Conservation (phyloP, 2,329 filamentous ascomycete species). For the Ramichloridium luteum region DNA sequence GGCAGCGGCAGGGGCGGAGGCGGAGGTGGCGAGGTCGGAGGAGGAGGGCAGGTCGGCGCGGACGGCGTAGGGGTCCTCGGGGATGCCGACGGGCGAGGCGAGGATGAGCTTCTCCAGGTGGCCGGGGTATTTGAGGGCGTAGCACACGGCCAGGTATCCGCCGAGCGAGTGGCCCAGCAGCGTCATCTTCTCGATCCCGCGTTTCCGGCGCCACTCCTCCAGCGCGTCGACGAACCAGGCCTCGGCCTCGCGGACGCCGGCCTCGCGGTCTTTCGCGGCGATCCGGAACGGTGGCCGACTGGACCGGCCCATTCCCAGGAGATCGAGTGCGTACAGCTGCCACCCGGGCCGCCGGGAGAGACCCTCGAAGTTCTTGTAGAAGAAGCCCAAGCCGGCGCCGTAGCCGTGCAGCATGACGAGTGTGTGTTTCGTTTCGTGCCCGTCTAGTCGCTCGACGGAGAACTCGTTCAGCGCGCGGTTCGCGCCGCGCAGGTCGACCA, state of each 20-base stretch:
- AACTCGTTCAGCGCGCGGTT: slow-evolving; percentile 87
- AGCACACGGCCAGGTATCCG: slow-evolving; percentile 88
- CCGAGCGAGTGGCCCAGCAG: slow-evolving; percentile 86
- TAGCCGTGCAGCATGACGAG: slow-evolving; percentile 96
- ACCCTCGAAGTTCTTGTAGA: slow-evolving; percentile 94
- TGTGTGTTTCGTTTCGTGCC: slow-evolving; percentile 68
- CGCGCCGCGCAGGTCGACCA: slow-evolving; percentile 75
- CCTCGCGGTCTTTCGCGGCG: slow-evolving; percentile 62
- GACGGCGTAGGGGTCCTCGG: slow-evolving; percentile 84
- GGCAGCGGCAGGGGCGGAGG: slow-evolving; percentile 25
- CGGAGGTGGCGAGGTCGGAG: slow-evolving; percentile 28
- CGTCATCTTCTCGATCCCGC: slow-evolving; percentile 86
- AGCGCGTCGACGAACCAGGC: slow-evolving; percentile 92
- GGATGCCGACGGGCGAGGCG: slow-evolving; percentile 85
- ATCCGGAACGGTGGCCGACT: slow-evolving; percentile 74
- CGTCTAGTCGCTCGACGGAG: slow-evolving; percentile 71
- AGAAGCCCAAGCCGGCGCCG: slow-evolving; percentile 89
- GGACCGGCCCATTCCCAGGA: slow-evolving; percentile 89
- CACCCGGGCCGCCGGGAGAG: slow-evolving; percentile 68
- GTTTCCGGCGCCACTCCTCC: slow-evolving; percentile 85
- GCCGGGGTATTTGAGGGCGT: slow-evolving; percentile 92
- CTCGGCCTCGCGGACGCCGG: slow-evolving; percentile 79
- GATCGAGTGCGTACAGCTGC: slow-evolving; percentile 86
- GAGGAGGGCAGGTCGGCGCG: slow-evolving; percentile 69
- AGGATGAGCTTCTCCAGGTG: slow-evolving; percentile 91